phyloP scores from a whole-genome alignment of 306 rosid genomes.

The Malus fusca region DNA sequence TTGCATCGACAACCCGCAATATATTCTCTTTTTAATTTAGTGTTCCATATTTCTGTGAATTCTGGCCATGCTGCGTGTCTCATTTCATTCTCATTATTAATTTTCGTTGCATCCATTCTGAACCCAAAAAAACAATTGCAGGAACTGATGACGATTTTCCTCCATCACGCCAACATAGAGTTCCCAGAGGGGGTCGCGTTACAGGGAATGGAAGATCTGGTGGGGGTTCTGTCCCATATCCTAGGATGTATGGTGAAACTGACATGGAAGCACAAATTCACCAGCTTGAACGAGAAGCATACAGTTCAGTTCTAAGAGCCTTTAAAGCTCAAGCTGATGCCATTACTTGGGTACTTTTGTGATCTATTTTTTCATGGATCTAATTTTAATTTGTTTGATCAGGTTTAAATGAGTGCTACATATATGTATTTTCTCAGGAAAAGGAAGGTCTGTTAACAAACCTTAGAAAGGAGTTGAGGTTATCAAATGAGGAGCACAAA shows the following conservation, averaged over 20 bases:
- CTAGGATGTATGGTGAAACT: constrained; percentile 71
- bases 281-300: constrained; percentile 93
- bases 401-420: constrained; percentile 45
- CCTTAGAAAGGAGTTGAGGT: constrained; percentile 84
- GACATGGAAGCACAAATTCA: constrained; percentile 92
- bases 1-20: background rate
- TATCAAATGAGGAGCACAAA: constrained; percentile 91
- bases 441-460: constrained; percentile 86
- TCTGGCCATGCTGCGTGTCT: background rate
- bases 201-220: constrained; percentile 82
- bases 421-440: constrained; percentile 71
- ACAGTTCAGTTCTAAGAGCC: constrained; percentile 89
- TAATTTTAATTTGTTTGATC: constrained; percentile 30
- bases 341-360: constrained; percentile 81
- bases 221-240: constrained; percentile 53
- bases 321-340: constrained; percentile 98
- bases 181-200: constrained; percentile 67
- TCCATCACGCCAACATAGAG: constrained; percentile 72
- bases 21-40: background rate
- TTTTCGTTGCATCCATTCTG: background rate
- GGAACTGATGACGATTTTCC: constrained; percentile 96
- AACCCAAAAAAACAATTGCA: constrained; percentile 15
- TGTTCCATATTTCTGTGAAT: background rate
- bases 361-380: constrained; percentile 28
- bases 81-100: background rate